Evolutionary conservation across 1,284 basidiomycete species (phyloP).

Genomic region (Ustilago trichophora): DNA sequence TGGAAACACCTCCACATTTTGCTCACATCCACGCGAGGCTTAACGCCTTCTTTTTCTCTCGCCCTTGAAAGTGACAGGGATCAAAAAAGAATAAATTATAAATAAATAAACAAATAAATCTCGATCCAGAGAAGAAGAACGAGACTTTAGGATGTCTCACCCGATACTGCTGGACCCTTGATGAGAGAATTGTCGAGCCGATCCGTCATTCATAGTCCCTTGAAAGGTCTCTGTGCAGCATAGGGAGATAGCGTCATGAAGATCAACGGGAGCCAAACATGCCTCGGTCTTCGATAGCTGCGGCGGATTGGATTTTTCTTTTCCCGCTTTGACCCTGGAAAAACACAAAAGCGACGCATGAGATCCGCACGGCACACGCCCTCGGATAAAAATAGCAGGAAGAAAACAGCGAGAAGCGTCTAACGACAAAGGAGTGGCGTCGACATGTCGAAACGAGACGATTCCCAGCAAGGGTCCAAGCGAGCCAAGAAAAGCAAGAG

Average conservation of each 20-base stretch:
- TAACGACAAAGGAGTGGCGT: neutral
- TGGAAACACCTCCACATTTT: constrained; percentile 30
- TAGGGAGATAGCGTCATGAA: no score
- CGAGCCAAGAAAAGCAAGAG: neutral
- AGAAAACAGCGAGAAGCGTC: neutral
- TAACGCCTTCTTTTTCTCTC: no score
- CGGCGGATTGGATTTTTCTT: neutral
- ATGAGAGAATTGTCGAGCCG: neutral
- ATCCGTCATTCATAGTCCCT: no score
- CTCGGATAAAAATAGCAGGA: constrained; percentile 12
- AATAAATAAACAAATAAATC: neutral
- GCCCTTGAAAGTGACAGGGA: no score
- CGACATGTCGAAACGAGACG: neutral
- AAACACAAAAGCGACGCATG: constrained; percentile 5
- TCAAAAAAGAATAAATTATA: constrained; percentile 2
- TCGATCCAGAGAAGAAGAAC: no score
- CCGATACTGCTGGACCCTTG: constrained; percentile 4
- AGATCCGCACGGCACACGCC: constrained; percentile 1
- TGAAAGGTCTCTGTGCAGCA: no score
- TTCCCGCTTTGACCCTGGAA: neutral
- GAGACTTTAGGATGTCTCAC: constrained; percentile 5
- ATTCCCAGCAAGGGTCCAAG: constrained; percentile 1
- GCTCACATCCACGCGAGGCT: no score
- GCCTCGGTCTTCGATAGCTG: no score
- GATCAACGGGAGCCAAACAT: no score